These are phyloP conservation scores for Selaginella tamariscina DNA, from an alignment of 75 land plant genomes.

Conservation along the genomic window DNA sequence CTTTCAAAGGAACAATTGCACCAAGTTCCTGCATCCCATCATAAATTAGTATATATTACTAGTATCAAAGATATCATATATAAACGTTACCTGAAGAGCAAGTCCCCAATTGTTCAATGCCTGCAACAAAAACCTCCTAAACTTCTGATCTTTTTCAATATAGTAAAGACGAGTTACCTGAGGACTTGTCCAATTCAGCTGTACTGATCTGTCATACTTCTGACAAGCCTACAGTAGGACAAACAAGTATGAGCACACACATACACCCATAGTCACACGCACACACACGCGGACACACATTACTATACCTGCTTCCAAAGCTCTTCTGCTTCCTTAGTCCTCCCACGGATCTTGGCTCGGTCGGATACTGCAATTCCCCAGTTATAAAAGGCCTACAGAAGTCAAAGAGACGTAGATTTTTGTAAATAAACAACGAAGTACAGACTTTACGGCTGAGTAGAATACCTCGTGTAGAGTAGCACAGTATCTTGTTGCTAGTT, in stretches of 20 bases:
- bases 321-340: slow-evolving; percentile 95
- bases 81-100: slow-evolving; percentile 63
- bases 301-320: slow-evolving; percentile 82
- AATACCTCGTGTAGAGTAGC: slow-evolving; percentile 87
- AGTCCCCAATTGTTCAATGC: slow-evolving; percentile 99
- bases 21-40: slow-evolving; percentile 11
- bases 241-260: not conserved
- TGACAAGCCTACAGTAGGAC: slow-evolving; percentile 61
- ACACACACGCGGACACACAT: too few species aligned
- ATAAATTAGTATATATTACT: slow-evolving; percentile 4
- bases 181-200: slow-evolving; percentile 97
- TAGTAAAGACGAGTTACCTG: slow-evolving; percentile 39
- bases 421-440: not conserved
- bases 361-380: slow-evolving; percentile 99
- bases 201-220: slow-evolving; percentile 90
- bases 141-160: too few species aligned
- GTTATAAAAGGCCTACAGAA: slow-evolving; percentile 78
- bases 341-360: slow-evolving; percentile 93
- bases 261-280: not conserved
- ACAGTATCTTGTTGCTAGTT: slow-evolving; percentile 74
- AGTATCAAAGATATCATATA: too few species aligned
- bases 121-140: slow-evolving; percentile 24
- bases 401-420: too few species aligned
- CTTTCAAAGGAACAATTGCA: slow-evolving; percentile 10
- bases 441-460: not conserved